phyloP scores from a whole-genome alignment of 2,329 filamentous ascomycete genomes.

The Amesomyces nigricolor region DNA sequence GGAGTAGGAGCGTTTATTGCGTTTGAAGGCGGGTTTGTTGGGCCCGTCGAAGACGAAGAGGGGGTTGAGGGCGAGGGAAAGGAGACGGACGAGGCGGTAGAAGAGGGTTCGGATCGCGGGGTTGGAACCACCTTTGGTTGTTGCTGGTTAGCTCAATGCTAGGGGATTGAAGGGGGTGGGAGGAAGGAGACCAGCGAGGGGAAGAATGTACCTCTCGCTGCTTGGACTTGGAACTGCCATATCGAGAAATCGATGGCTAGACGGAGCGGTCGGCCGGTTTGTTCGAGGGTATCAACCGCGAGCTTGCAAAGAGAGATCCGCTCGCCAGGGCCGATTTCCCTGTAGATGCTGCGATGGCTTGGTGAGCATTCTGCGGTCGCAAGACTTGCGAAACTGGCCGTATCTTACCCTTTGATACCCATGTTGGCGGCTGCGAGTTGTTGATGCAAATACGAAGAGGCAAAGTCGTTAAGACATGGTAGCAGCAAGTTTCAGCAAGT shows the following conservation, averaged over 20 bases:
- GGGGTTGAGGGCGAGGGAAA: slow-evolving; percentile 45
- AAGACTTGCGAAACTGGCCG: not conserved
- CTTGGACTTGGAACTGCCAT: slow-evolving; percentile 92
- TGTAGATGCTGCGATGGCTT: slow-evolving; percentile 64
- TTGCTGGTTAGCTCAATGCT: not conserved
- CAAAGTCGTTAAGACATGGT: not conserved
- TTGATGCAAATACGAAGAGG: not conserved
- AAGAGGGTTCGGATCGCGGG: slow-evolving; percentile 88
- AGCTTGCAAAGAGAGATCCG: slow-evolving; percentile 78
- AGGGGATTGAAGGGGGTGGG: not conserved
- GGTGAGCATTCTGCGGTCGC: not conserved
- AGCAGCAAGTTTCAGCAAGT: not conserved
- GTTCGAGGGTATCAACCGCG: slow-evolving; percentile 69
- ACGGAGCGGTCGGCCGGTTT: slow-evolving; percentile 66
- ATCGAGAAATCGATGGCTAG: slow-evolving; percentile 93
- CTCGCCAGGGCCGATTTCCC: slow-evolving; percentile 76
- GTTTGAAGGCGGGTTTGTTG: slow-evolving; percentile 65
- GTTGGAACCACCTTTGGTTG: slow-evolving; percentile 65
- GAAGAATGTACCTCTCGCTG: slow-evolving; percentile 56
- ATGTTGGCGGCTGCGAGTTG: slow-evolving; percentile 34
- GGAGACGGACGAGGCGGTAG: slow-evolving; percentile 66
- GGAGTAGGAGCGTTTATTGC: slow-evolving; percentile 62
- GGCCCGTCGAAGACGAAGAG: slow-evolving; percentile 51
- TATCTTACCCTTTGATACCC: slow-evolving; percentile 59
- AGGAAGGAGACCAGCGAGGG: not conserved